Evolutionary conservation across 2,329 filamentous ascomycete genomes (phyloP), one percentile per base, ranked within the genome.

Genomic region (Aureobasidium sp.): DNA sequence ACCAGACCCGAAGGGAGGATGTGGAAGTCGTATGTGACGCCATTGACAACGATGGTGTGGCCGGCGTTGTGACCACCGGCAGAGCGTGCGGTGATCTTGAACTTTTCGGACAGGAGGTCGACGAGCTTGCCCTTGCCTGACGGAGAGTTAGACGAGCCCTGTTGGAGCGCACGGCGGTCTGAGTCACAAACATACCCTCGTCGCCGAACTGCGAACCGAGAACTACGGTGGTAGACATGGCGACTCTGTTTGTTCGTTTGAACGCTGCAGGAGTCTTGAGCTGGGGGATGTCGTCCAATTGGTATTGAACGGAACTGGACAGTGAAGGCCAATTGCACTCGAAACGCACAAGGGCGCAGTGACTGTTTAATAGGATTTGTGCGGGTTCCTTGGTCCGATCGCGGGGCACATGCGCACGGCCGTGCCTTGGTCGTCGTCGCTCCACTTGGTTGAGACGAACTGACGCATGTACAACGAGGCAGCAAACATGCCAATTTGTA

Each of bases 1-100:
- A 90, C 75, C 56, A 90, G 77, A 56, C 87, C 87, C 53, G 81
- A 86, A 21, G 83, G 66, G 45, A 85, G 70, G 55, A 86, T 77
- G 66, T 84, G 79, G 59, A 80, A 79, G 68, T 76, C 77, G 64
- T 73, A 79, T 56, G 64, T 71, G 57, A 68, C 65, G 49, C 72
- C 71, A 57, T 72, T 68, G 60, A 71, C 68, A 41, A 67, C 65
- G 58, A 68, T 66, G 45, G 64, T 68, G 59, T 79, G 76, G 24
- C 77, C 76, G 10, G 79, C 80, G 68, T 83, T 83, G 68, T 83
- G 80, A 48, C 80, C 80, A 53, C 79, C 79, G 59, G 78, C 75
- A 52, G 78, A 77, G 59, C 79, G 73, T 61, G 78, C 79, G 70
- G 78, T 81, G 60, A 82, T 68, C 59, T 78, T 71, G 39, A 75